These are phyloP conservation scores for Colletotrichum nymphaeae DNA, from an alignment of 2,329 filamentous ascomycete species.

Conservation along the genomic window DNA sequence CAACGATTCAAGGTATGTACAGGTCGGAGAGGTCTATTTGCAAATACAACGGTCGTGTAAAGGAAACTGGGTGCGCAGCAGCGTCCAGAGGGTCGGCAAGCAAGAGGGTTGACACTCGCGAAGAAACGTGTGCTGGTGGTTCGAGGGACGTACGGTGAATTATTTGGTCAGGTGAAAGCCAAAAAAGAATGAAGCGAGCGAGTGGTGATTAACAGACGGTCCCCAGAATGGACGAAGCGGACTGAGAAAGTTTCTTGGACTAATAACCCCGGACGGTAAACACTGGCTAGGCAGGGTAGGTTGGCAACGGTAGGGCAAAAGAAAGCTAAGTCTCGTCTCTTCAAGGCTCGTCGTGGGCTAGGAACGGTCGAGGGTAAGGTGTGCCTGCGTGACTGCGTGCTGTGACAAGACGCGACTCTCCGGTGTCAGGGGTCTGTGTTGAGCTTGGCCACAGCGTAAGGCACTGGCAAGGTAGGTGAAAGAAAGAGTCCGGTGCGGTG, in stretches of 20 bases:
- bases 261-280: slow-evolving; percentile 20
- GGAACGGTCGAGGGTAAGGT: slow-evolving; percentile 8
- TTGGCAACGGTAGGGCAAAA: slow-evolving; percentile 26
- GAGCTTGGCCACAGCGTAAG: slow-evolving; percentile 21
- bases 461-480: not conserved
- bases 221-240: slow-evolving; percentile 11
- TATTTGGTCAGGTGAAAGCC: slow-evolving; percentile 3
- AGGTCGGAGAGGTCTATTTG: not conserved
- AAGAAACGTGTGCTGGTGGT: slow-evolving; percentile 19
- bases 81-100: slow-evolving; percentile 19
- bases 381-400: not conserved
- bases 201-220: slow-evolving; percentile 8
- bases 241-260: slow-evolving; percentile 25
- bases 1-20: not conserved
- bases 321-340: not conserved
- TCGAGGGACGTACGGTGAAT: slow-evolving; percentile 19
- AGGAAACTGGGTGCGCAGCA: slow-evolving; percentile 30
- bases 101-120: not conserved
- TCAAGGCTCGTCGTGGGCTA: slow-evolving; percentile 1
- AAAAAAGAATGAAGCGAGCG: not conserved
- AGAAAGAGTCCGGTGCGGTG: slow-evolving; percentile 6
- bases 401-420: slow-evolving; percentile 30
- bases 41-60: not conserved
- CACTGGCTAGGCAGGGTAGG: not conserved
- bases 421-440: slow-evolving; percentile 33